phyloP scores from a whole-genome alignment of 148 eudicot genomes.

The Fallopia convolvulus region DNA sequence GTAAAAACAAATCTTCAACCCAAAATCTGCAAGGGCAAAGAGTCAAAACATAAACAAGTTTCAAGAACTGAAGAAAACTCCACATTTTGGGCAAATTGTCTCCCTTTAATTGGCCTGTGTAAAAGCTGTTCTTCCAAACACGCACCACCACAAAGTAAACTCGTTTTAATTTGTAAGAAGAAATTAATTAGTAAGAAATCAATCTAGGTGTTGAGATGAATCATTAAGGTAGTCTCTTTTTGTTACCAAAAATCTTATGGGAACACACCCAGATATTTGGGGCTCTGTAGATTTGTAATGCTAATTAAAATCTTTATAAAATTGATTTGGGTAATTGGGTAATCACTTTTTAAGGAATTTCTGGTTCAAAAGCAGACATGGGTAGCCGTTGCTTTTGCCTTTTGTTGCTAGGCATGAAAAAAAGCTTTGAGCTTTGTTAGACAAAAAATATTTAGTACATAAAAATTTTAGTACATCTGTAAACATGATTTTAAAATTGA shows the following conservation, averaged over 20 bases:
- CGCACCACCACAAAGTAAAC: neutral
- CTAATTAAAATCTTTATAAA: neutral
- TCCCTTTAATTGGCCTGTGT: neutral
- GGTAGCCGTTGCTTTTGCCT: conserved; percentile 1
- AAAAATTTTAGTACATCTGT: neutral
- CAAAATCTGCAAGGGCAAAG: neutral
- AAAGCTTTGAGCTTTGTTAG: neutral
- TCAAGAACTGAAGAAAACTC: conserved; percentile 9
- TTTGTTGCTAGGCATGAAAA: conserved; percentile 4
- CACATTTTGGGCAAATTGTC: neutral
- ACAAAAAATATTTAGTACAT: neutral
- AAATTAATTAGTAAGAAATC: neutral
- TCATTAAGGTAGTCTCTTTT: conserved; percentile 7
- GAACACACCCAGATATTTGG: conserved; percentile 3
- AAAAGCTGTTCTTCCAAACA: neutral
- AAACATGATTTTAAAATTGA: neutral
- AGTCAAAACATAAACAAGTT: conserved; percentile 11
- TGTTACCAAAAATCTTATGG: conserved; percentile 8
- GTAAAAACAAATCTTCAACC: neutral
- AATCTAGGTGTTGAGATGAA: neutral
- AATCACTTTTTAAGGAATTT: neutral
- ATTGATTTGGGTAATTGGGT: conserved; percentile 1
- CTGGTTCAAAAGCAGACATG: conserved; percentile 3
- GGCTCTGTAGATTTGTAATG: neutral
- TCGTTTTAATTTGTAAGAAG: neutral